Percentiles rank a stretch among this genome's conserved stretches.
Conservation (phyloP, 495 filamentous ascomycete species). For the Cudoniella acicularis region DNA sequence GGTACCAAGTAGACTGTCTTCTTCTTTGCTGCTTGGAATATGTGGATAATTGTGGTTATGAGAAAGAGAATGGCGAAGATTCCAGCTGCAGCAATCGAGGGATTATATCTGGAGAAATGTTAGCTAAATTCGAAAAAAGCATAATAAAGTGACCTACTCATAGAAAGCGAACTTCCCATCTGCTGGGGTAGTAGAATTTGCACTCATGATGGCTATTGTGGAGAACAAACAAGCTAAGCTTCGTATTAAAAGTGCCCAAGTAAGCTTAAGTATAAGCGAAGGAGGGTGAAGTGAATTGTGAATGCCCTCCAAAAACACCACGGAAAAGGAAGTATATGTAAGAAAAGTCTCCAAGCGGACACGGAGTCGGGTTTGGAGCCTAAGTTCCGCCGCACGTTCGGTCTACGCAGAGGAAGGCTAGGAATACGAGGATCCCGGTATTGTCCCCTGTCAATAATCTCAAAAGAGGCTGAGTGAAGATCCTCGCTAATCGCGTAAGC, state of each 20-base stretch:
- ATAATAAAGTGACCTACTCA: slow-evolving; percentile 34
- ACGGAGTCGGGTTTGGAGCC: not conserved
- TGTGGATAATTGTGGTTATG: slow-evolving; percentile 41
- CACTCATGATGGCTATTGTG: not conserved
- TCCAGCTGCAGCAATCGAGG: slow-evolving; percentile 43
- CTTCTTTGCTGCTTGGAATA: slow-evolving; percentile 40
- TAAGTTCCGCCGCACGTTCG: not conserved
- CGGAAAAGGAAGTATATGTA: not conserved
- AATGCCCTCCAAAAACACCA: not conserved
- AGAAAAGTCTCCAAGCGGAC: not conserved
- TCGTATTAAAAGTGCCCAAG: no score
- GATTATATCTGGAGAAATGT: slow-evolving; percentile 34
- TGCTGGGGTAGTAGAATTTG: not conserved
- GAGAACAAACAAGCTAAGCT: not conserved
- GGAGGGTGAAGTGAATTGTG: no score
- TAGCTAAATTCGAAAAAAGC: not conserved
- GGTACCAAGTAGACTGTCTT: slow-evolving; percentile 56
- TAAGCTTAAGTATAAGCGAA: no score
- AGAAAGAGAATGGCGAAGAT: slow-evolving; percentile 49
- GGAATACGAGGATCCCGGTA: slow-evolving; percentile 14
- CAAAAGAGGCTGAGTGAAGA: slow-evolving; percentile 32
- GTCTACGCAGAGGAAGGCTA: not conserved
- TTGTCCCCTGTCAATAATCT: slow-evolving; percentile 19
- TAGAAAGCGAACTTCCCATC: slow-evolving; percentile 37
- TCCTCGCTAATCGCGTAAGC: not conserved